Evolutionary conservation across 2,329 filamentous ascomycete genomes (phyloP).

Genomic region (Bipolaris zeicola): DNA sequence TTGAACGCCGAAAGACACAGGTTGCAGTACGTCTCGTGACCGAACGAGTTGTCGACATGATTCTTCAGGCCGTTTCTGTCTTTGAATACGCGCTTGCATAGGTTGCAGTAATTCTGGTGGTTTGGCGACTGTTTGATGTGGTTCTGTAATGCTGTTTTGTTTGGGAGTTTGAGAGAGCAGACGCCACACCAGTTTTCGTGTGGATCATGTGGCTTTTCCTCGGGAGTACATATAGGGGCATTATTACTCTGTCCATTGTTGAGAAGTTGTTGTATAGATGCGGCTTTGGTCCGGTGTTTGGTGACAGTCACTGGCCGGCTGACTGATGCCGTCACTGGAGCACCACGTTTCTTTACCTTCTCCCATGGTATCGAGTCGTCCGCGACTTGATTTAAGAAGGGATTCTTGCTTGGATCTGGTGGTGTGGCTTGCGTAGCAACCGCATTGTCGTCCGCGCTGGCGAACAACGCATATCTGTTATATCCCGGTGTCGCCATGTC

Average conservation of each 20-base stretch:
- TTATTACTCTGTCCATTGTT: conserved; percentile 11
- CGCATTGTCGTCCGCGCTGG: conserved; percentile 16
- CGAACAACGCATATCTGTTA: conserved; percentile 37
- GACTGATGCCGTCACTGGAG: background rate
- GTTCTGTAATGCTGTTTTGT: conserved; percentile 27
- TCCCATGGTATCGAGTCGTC: conserved; percentile 35
- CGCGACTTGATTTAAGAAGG: conserved; percentile 32
- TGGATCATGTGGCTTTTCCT: conserved; percentile 12
- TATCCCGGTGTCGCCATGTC: conserved; percentile 22
- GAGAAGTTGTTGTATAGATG: background rate
- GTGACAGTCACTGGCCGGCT: conserved; percentile 11
- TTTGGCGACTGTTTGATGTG: conserved; percentile 35
- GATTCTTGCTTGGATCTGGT: conserved; percentile 16
- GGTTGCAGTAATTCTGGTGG: conserved; percentile 44
- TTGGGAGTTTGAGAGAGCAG: conserved; percentile 32
- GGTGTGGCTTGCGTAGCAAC: conserved; percentile 1
- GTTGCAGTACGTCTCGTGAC: conserved; percentile 40
- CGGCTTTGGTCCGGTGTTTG: conserved; percentile 11
- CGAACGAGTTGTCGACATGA: conserved; percentile 39
- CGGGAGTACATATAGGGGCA: conserved; percentile 13
- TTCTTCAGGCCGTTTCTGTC: conserved; percentile 45
- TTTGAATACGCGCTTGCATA: conserved; percentile 44
- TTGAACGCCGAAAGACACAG: conserved; percentile 44
- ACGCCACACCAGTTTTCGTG: conserved; percentile 44
- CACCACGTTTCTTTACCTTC: conserved; percentile 31